Percentiles rank a stretch among this genome's conserved stretches.
Evolutionary conservation across 2,329 filamentous ascomycete species (phyloP).

Genomic region (Botrytis aclada): DNA sequence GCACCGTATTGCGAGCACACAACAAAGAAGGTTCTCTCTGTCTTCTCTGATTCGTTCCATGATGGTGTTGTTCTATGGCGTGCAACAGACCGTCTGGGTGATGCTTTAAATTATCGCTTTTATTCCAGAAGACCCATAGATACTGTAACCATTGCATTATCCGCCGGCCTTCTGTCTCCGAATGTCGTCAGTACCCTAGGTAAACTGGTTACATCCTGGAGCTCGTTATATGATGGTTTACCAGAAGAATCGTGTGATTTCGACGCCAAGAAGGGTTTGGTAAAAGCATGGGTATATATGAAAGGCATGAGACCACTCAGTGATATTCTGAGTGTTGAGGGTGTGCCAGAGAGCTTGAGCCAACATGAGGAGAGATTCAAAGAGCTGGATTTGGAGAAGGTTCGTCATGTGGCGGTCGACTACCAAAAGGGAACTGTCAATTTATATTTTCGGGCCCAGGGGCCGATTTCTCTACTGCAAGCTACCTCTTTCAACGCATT

Average conservation of each 20-base stretch:
- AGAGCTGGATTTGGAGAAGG: neutral
- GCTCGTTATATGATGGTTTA: neutral
- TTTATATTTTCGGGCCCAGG: slow-evolving; percentile 15
- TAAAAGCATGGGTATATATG: slow-evolving; percentile 17
- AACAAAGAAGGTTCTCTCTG: neutral
- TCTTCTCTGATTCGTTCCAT: neutral
- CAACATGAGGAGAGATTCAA: neutral
- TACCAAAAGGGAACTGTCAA: slow-evolving; percentile 16
- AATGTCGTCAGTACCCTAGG: neutral
- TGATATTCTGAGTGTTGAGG: slow-evolving; percentile 7
- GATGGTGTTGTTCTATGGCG: slow-evolving; percentile 11
- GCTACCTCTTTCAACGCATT: neutral
- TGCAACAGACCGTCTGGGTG: slow-evolving; percentile 2
- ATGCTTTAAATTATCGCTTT: slow-evolving; percentile 17
- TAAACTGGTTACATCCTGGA: neutral
- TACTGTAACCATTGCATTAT: slow-evolving; percentile 8
- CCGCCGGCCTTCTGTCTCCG: neutral
- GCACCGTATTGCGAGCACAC: slow-evolving; percentile 3
- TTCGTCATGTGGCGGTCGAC: slow-evolving; percentile 17
- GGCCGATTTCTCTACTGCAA: neutral
- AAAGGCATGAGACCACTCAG: slow-evolving; percentile 6
- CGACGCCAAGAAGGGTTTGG: slow-evolving; percentile 10
- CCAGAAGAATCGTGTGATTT: slow-evolving; percentile 19
- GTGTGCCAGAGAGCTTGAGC: slow-evolving; percentile 4
- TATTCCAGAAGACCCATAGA: slow-evolving; percentile 11